Evolutionary conservation across 2,329 filamentous ascomycete species (phyloP).

Genomic region (Cladorrhinum sp.): DNA sequence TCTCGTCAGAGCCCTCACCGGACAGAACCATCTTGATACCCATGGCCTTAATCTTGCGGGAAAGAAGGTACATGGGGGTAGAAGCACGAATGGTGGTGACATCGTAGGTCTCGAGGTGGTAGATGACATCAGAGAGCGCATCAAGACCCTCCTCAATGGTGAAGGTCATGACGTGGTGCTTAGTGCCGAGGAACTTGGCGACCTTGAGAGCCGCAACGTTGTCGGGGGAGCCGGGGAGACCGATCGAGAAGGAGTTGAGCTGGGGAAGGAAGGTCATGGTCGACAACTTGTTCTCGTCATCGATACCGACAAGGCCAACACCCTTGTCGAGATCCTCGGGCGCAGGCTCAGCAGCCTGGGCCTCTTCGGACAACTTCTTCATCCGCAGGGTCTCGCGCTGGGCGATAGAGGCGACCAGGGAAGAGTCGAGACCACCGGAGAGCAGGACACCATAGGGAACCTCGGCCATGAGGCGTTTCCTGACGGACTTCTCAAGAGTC

Average conservation of each 20-base stretch:
- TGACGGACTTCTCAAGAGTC: slow-evolving; percentile 83
- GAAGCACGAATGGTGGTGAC: slow-evolving; percentile 98
- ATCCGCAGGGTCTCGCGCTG: slow-evolving; percentile 85
- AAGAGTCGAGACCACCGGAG: slow-evolving; percentile 94
- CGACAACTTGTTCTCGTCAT: slow-evolving; percentile 84
- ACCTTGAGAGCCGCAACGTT: slow-evolving; percentile 89
- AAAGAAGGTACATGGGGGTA: slow-evolving; percentile 96
- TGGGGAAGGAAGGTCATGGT: slow-evolving; percentile 90
- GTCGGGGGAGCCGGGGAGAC: slow-evolving; percentile 87
- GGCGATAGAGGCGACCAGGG: slow-evolving; percentile 89
- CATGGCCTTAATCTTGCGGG: slow-evolving; percentile 98
- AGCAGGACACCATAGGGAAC: slow-evolving; percentile 95
- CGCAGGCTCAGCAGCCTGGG: slow-evolving; percentile 38
- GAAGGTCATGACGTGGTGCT: slow-evolving; percentile 97
- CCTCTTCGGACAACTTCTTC: slow-evolving; percentile 59
- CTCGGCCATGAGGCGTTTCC: slow-evolving; percentile 97
- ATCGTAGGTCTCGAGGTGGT: slow-evolving; percentile 95
- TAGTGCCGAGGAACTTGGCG: slow-evolving; percentile 93
- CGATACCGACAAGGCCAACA: slow-evolving; percentile 85
- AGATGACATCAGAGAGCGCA: slow-evolving; percentile 95
- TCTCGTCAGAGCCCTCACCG: slow-evolving; percentile 95
- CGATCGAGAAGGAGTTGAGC: slow-evolving; percentile 98
- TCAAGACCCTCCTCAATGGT: slow-evolving; percentile 97
- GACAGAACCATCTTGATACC: slow-evolving; percentile 99
- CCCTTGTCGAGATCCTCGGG: slow-evolving; percentile 55